Percentiles rank a stretch among this genome's conserved stretches.
Conservation (phyloP, 108 stramenopile species). For the Pseudonitzschia multiseries region DNA sequence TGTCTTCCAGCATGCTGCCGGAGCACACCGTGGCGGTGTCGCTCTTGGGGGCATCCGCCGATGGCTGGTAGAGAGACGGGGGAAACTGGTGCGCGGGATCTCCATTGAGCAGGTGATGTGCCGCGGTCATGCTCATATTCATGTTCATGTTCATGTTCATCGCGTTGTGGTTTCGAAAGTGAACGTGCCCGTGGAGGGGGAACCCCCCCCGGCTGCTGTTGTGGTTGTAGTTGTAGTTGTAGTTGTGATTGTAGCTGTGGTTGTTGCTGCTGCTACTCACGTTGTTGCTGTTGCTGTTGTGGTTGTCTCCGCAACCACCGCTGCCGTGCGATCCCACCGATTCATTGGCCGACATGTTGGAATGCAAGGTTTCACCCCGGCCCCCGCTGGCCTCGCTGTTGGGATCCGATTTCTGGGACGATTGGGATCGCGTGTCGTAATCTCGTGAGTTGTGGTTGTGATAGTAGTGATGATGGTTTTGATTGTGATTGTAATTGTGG, state of each 20-base stretch:
- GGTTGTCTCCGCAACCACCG: conserved; percentile 1
- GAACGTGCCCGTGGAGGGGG: conserved; percentile 19
- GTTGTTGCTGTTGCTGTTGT: too few species aligned
- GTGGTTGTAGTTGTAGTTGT: too few species aligned
- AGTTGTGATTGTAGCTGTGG: too few species aligned
- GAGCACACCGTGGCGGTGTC: conserved; percentile 62
- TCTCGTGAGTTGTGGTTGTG: conserved; percentile 1
- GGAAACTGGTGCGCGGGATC: conserved; percentile 32
- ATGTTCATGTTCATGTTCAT: not conserved
- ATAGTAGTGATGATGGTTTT: not conserved
- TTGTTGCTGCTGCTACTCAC: too few species aligned
- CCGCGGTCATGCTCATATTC: not conserved
- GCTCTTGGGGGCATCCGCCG: conserved; percentile 52
- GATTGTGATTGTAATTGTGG: not conserved
- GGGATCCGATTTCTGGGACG: conserved; percentile 4
- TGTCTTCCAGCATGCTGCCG: conserved; percentile 55
- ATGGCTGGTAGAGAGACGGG: conserved; percentile 34
- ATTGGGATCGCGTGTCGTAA: conserved; percentile 20
- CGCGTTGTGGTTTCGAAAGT: conserved; percentile 7
- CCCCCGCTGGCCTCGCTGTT: not conserved
- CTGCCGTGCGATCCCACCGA: conserved; percentile 31
- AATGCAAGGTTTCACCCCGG: not conserved
- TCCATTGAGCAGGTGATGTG: conserved; percentile 26
- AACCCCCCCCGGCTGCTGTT: too few species aligned
- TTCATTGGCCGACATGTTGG: conserved; percentile 11